Percentiles rank a stretch among this genome's conserved stretches.
Evolutionary conservation across 225 moss, liverwort and hornwort genomes (phyloP).

Genomic region (Anthoceros angustus): DNA sequence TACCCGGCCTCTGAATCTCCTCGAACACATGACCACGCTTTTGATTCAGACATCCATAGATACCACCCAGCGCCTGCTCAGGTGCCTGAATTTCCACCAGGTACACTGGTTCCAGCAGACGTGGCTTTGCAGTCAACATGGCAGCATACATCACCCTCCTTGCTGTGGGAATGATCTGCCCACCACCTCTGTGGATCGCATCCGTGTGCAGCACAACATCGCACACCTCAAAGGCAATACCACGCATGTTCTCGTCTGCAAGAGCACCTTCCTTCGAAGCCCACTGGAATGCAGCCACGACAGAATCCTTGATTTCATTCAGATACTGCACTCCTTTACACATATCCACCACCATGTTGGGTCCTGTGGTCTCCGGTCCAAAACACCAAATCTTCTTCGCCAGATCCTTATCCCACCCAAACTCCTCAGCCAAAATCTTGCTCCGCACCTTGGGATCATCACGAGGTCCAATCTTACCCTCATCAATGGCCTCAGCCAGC

Average conservation of each 20-base stretch:
- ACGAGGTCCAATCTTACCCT: constrained; percentile 23
- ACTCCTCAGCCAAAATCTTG: constrained; percentile 25
- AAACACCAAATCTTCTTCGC: constrained; percentile 42
- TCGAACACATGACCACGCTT: constrained; percentile 38
- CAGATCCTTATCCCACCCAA: constrained; percentile 35
- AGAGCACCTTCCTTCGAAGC: constrained; percentile 30
- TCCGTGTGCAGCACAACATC: constrained; percentile 32
- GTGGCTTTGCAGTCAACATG: constrained; percentile 25
- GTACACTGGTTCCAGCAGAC: constrained; percentile 26
- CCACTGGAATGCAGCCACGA: constrained; percentile 34
- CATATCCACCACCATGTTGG: constrained; percentile 37
- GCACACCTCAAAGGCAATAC: constrained; percentile 31
- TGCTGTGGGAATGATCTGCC: constrained; percentile 32
- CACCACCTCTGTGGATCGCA: constrained; percentile 32
- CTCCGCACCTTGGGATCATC: constrained; percentile 31
- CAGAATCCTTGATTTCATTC: constrained; percentile 32
- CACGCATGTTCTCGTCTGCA: constrained; percentile 33
- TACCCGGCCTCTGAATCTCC: constrained; percentile 30
- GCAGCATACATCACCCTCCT: constrained; percentile 32
- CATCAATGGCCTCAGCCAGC: constrained; percentile 29
- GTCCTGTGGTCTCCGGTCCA: constrained; percentile 33
- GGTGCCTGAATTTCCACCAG: constrained; percentile 34
- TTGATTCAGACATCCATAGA: constrained; percentile 26
- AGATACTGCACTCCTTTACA: constrained; percentile 38
- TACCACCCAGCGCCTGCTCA: constrained; percentile 30